These are phyloP conservation scores for Coniochaeta sp. DNA, from an alignment of 2,329 filamentous ascomycete species.

Conservation along the genomic window DNA sequence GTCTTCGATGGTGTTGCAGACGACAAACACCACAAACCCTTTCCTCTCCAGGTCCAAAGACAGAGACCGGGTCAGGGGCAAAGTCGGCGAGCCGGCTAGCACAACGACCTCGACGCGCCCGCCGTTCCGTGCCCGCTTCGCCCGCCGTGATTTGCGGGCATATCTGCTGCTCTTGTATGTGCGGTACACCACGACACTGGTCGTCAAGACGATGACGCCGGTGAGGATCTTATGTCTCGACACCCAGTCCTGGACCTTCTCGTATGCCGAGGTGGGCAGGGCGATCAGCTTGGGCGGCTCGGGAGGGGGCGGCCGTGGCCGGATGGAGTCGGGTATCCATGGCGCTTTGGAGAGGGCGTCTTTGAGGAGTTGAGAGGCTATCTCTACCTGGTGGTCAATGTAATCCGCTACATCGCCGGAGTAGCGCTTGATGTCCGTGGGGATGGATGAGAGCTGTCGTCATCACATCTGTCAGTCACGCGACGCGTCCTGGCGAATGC, in stretches of 20 bases:
- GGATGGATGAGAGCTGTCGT: constrained; percentile 42
- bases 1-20: constrained; percentile 79
- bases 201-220: constrained; percentile 61
- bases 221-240: constrained; percentile 65
- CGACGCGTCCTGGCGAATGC: not conserved
- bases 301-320: constrained; percentile 49
- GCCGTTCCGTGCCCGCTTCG: constrained; percentile 72
- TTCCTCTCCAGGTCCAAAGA: constrained; percentile 81
- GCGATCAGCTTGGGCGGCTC: constrained; percentile 25
- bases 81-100: constrained; percentile 78
- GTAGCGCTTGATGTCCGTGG: constrained; percentile 62
- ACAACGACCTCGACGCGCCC: constrained; percentile 82
- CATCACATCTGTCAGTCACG: not conserved
- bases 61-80: constrained; percentile 77
- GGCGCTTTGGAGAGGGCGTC: constrained; percentile 58
- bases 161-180: constrained; percentile 45
- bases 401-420: constrained; percentile 69
- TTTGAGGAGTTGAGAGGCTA: constrained; percentile 63
- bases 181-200: constrained; percentile 57
- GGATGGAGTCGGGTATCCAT: constrained; percentile 68
- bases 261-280: constrained; percentile 26
- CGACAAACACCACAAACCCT: constrained; percentile 89
- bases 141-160: constrained; percentile 63
- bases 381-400: constrained; percentile 75
- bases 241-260: constrained; percentile 65